These are phyloP conservation scores for Dactylellina drechsleri DNA, from an alignment of 2,329 filamentous ascomycete species.

Conservation along the genomic window DNA sequence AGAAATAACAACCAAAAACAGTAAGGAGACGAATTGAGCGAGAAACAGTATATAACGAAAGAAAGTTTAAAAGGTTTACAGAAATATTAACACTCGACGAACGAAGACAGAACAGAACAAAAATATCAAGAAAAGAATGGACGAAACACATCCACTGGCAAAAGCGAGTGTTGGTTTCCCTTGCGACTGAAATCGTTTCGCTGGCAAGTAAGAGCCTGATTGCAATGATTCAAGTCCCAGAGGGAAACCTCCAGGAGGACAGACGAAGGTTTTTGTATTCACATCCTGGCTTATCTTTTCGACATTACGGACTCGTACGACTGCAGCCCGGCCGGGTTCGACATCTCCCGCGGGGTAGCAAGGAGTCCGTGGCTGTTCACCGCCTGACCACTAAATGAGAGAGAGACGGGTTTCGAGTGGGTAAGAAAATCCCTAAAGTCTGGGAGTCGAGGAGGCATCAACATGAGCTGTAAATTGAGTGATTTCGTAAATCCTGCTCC, in stretches of 20 bases:
- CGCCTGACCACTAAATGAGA: conserved; percentile 24
- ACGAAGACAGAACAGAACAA: conserved; percentile 17
- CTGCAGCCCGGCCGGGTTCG: not conserved
- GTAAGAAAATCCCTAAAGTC: conserved; percentile 10
- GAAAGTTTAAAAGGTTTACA: conserved; percentile 26
- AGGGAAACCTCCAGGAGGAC: conserved; percentile 13
- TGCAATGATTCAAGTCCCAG: not conserved
- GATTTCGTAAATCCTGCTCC: conserved; percentile 42
- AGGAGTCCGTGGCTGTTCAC: conserved; percentile 18
- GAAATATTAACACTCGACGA: not conserved
- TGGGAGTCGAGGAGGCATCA: conserved; percentile 29
- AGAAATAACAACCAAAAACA: conserved; percentile 1
- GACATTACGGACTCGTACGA: conserved; percentile 23
- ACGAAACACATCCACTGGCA: conserved; percentile 51
- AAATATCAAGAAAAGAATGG: conserved; percentile 47
- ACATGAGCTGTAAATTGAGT: conserved; percentile 48
- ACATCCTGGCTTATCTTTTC: conserved; percentile 12
- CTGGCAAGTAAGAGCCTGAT: conserved; percentile 27
- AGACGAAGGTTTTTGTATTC: conserved; percentile 49
- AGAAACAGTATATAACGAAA: conserved; percentile 26
- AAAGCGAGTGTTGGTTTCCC: conserved; percentile 44
- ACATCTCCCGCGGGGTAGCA: conserved; percentile 35
- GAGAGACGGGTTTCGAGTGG: conserved; percentile 19
- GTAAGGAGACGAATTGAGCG: conserved; percentile 38
- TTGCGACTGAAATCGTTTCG: conserved; percentile 15